These are phyloP conservation scores for Lathyrus oleraceus DNA, from an alignment of 306 rosid species.

Conservation along the genomic window DNA sequence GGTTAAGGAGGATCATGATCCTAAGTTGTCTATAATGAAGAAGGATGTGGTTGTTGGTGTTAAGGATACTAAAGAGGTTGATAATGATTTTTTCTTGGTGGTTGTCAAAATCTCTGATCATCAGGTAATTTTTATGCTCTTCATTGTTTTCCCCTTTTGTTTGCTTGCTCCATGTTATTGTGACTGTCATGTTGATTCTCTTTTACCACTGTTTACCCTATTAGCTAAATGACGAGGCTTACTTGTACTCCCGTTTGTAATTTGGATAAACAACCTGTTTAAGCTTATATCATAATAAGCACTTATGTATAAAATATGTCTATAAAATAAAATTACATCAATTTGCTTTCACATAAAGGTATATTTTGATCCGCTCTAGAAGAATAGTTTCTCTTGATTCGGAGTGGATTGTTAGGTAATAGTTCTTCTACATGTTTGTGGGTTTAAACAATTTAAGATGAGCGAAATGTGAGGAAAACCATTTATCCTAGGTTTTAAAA, in stretches of 20 bases:
- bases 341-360: background rate
- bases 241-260: background rate
- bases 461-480: background rate
- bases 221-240: conserved; percentile 3
- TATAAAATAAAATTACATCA: background rate
- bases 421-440: background rate
- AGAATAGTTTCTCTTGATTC: background rate
- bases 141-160: background rate
- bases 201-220: background rate
- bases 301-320: background rate
- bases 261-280: background rate
- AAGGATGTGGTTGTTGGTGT: conserved; percentile 95
- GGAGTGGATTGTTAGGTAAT: background rate
- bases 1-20: conserved; percentile 70
- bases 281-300: background rate
- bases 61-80: conserved; percentile 83
- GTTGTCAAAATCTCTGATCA: conserved; percentile 87
- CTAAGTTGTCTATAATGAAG: conserved; percentile 83
- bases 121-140: conserved; percentile 55
- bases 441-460: conserved; percentile 10
- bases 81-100: conserved; percentile 96
- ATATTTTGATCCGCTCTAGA: background rate
- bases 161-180: background rate
- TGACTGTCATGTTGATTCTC: background rate
- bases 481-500: background rate